Evolutionary conservation across 75 land plant genomes (phyloP), one percentile per base, ranked within the genome.

Genomic region (Sequoia sempervirens): DNA sequence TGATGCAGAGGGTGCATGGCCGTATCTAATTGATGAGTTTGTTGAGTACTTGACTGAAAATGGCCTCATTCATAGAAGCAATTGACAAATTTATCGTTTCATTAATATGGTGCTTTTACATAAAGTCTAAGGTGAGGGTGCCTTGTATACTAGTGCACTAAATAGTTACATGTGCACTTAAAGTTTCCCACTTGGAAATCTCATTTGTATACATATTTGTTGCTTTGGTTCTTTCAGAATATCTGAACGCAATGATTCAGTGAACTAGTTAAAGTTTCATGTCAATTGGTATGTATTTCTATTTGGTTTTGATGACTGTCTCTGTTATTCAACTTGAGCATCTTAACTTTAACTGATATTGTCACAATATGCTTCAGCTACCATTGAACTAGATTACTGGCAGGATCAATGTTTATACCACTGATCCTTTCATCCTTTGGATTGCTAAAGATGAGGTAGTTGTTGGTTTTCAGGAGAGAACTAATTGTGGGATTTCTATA

Each of bases 1-100:
- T 83, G 98, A 96, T 87, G 87, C 94, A 2, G 98, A 95, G 86
- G 98, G 97, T 43, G 98, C 98, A 30, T 96, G 98, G 98, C 98
- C 98, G 13, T 96, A 96, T 82, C 86, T 96, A 64, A 95, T 96
- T 72, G 98, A 96, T 75, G 98, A 96, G 84, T 96, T 96, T 84
- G 98, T 95, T 69, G 98, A 96, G 79, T 96, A 95, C 91, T 84
- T 96, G 81, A 69, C 45, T 14, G 98, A 96, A 85, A 93, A 82
- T 87, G 91, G 95, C 61, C 82, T 91, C n/a, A 82, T 92, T 64
- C 92, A 84, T 75, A 87, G 68, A 18, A 74, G 70, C 78, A 75
- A 45, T 40, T 75, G 26, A 40, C 78, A 37, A 9, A 40, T 75
- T 18, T 40, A 75, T 11, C 9, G 41, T 75, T 40, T 38, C 78